These are phyloP conservation scores for Lenzites betulinus DNA, from an alignment of 768 basidiomycete species.

Conservation along the genomic window DNA sequence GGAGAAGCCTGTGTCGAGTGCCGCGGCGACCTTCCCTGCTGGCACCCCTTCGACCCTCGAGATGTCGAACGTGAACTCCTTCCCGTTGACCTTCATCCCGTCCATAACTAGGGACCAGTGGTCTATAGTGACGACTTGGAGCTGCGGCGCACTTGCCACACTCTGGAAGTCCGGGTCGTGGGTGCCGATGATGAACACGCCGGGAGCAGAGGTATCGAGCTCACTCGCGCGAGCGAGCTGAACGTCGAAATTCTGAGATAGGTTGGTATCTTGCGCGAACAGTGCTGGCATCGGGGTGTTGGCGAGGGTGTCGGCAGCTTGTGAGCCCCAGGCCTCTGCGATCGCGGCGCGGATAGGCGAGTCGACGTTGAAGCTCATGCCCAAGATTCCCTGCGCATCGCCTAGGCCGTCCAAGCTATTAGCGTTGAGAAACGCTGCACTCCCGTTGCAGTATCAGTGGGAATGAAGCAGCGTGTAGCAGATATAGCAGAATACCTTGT, in stretches of 20 bases:
- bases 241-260: not conserved
- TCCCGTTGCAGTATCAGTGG: not conserved
- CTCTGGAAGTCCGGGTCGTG: not conserved
- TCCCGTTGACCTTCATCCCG: not conserved
- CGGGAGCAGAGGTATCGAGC: not conserved
- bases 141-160: not conserved
- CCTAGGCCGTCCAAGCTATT: not conserved
- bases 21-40: not conserved
- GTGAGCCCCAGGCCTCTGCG: not conserved
- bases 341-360: not conserved
- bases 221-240: not conserved
- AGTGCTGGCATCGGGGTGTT: not conserved
- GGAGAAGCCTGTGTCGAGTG: not conserved
- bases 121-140: not conserved
- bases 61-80: not conserved
- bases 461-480: not conserved
- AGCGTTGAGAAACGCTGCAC: not conserved
- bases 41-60: not conserved
- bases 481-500: conserved; percentile 49
- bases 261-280: not conserved
- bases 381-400: not conserved
- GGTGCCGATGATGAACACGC: not conserved
- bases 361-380: not conserved
- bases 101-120: not conserved
- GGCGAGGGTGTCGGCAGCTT: not conserved